Evolutionary conservation across 768 basidiomycete genomes (phyloP), one percentile per base, ranked within the genome.

Genomic region (Pulveroboletus sp.): DNA sequence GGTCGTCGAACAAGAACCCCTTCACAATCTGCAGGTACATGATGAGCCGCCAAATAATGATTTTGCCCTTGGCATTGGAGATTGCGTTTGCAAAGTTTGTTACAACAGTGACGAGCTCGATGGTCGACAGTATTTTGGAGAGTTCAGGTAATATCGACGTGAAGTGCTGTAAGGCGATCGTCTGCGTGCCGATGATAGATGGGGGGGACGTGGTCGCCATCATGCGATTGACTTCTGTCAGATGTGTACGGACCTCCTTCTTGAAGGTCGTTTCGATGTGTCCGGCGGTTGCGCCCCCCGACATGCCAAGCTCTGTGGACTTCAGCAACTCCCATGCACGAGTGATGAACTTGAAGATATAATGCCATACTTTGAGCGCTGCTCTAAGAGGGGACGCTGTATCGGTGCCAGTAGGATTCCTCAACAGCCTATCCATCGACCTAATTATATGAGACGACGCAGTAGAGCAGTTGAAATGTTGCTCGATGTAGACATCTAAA

Each of bases 121-220:
- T 79, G 6, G 79, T 83, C 14, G 80, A 69, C 63, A 91, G 93
- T 17, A 93, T 83, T 60, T 88, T 84, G 31, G 83, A 76, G 17
- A 97, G 75, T 63, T 93, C 89, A 5, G 94, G 93, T 9, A 98
- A 75, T 54, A 95, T 89, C 21, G 90, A 86, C 3, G 91, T 87
- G 65, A 96, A 97, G 69, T 93, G 88, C 63, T 94, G 92, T 11
- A 96, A 74, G 6, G 93, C 93, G 52, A 95, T 85, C 1, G 92
- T 93, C 63, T 98, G 95, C 2, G 95, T 95, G 44, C 95, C 95
- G 43, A 98, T 92, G 65, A 96, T 87, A n/a, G 88, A 82, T 6
- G 83, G 76, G 0, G 92, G 93, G 3, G 82, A 76, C 0, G 79
- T 76, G 2, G 79, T 80, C 0, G 83, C 77, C 95, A 98, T 95